phyloP scores from a whole-genome alignment of 257 asterid genomes.

The Scutellaria minor region DNA sequence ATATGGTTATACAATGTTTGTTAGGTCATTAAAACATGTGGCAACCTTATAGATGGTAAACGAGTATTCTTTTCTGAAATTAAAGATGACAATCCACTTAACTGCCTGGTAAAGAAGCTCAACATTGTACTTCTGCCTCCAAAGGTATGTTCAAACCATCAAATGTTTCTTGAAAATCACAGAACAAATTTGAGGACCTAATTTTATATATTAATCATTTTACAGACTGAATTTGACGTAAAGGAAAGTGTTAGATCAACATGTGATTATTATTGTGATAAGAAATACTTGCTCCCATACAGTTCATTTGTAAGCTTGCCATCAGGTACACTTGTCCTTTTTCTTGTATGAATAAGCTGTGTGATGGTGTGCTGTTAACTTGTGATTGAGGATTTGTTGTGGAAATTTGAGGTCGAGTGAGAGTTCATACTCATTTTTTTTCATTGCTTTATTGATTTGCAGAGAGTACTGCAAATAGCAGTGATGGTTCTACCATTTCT shows the following conservation, averaged over 20 bases:
- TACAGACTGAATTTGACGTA: conserved; percentile 43
- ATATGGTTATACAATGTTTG: conserved; percentile 10
- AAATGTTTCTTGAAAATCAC: not conserved
- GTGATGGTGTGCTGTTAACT: not conserved
- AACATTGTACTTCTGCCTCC: conserved; percentile 43
- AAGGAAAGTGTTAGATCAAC: conserved; percentile 30
- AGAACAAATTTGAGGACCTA: not conserved
- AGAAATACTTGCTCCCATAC: conserved; percentile 66
- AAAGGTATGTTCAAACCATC: conserved; percentile 45
- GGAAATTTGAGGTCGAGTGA: not conserved
- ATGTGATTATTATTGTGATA: conserved; percentile 65
- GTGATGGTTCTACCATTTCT: conserved; percentile 66
- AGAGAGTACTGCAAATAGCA: conserved; percentile 45
- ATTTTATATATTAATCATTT: not conserved
- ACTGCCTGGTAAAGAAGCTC: conserved; percentile 58
- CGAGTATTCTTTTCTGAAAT: conserved; percentile 72
- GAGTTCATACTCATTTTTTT: not conserved
- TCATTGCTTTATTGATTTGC: conserved; percentile 12
- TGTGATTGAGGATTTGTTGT: not conserved
- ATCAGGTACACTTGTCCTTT: conserved; percentile 44
- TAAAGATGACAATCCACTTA: conserved; percentile 69
- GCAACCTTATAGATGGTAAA: conserved; percentile 45
- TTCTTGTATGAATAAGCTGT: not conserved
- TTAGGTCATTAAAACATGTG: conserved; percentile 57
- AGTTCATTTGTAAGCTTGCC: conserved; percentile 58